phyloP scores from a whole-genome alignment of 768 basidiomycete species.

The Serpula lacrymans region DNA sequence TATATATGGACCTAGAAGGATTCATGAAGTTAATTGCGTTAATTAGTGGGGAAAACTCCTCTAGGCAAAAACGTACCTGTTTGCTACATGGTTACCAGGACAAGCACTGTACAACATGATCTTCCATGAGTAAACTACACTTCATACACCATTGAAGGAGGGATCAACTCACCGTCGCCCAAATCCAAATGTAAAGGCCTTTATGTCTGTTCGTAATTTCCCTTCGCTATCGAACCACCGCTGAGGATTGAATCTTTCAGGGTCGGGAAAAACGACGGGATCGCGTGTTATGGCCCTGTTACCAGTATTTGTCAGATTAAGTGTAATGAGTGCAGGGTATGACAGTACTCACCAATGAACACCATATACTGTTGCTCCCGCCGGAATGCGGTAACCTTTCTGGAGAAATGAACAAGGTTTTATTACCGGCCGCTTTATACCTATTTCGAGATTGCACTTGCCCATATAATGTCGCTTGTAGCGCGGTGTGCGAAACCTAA shows the following conservation, averaged over 20 bases:
- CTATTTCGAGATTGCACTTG: conserved; percentile 17
- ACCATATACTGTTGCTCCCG: conserved; percentile 17
- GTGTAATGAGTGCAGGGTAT: background rate
- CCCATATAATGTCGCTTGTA: conserved; percentile 61
- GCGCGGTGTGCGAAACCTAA: conserved; percentile 57
- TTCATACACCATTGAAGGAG: background rate
- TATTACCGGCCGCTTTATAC: too few species aligned
- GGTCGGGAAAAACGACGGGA: conserved; percentile 22
- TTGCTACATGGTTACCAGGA: conserved; percentile 46
- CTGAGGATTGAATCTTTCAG: conserved; percentile 53
- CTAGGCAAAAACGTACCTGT: too few species aligned
- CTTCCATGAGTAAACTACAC: too few species aligned
- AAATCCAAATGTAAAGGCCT: conserved; percentile 52
- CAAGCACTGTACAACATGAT: conserved; percentile 51
- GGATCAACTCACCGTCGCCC: conserved; percentile 33
- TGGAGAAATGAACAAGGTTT: too few species aligned
- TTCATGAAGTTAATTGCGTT: background rate
- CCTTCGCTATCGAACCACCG: conserved; percentile 49
- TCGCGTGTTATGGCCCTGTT: conserved; percentile 21
- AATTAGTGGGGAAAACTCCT: too few species aligned
- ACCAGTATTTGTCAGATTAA: background rate
- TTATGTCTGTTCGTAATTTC: conserved; percentile 43
- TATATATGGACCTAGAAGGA: conserved; percentile 47
- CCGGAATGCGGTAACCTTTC: conserved; percentile 20
- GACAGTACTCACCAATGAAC: conserved; percentile 17